Base-by-base conservation (phyloP, 2,329 filamentous ascomycete genomes). In the Diaporthe caulivora region DNA sequence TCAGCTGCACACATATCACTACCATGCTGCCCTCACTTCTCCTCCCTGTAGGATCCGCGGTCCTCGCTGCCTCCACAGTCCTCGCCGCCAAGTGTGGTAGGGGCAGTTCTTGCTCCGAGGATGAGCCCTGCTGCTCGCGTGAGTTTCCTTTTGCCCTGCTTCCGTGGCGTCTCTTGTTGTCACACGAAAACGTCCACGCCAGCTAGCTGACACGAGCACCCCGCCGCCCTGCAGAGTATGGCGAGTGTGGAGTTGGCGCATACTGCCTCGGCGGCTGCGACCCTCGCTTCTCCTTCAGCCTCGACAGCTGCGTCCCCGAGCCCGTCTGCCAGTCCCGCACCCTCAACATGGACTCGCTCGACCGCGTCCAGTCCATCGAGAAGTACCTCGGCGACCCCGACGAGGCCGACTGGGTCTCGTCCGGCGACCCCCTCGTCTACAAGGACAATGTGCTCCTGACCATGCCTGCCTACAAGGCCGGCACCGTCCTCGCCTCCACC, bases 241-340 rank as follows among this genome's bases (percentile, higher is more conserved):
- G 94, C 79, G 88, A 96, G 83, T 98, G 97, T 80, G 97, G 96
- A 85, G 91, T 95, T 72, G 97, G 97, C 79, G 97, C 95, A 72
- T 98, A 94, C 89, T 99, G 97, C 81, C 90, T 99, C 26, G 97
- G 97, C 79, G 97, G 97, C 76, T 99, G 97, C 86, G 96, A 98
- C 81, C 94, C 95, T 42, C 90, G 92, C 80, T 92, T 92, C 85
- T 98, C 96, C 62, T 93, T 92, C 86, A 90, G 90, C 17, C 88
- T 98, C 78, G 91, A 97, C 77, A 92, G 96, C 2, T 99, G 97
- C 83, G 91, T 94, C 10, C 94, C 97, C 21, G 92, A 89, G 72
- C 96, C 97, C 8, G 89, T 94, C 40, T 99, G 97, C 87, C 81
- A 94, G 86, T 91, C 88, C 82, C 89, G 90, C 79, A 91, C 88